Percentiles rank a stretch among this genome's conserved stretches.
These are phyloP conservation scores for Cercospora citrullina DNA, from an alignment of 2,329 filamentous ascomycete species.

Conservation along the genomic window DNA sequence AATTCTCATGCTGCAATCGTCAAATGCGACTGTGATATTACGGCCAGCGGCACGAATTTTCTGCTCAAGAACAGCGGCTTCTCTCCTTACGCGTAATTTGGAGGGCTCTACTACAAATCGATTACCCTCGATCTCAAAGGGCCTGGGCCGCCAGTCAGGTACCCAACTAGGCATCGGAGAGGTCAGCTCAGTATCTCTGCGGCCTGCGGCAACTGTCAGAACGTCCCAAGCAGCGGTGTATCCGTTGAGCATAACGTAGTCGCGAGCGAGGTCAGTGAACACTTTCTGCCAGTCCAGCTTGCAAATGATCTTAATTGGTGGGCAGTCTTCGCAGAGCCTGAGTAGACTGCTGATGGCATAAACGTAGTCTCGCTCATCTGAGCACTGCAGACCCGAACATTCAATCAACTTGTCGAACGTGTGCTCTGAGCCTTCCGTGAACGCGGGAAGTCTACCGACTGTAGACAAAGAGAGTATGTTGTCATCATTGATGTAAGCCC, in stretches of 20 bases:
- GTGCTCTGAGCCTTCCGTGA: not conserved
- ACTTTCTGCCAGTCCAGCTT: not conserved
- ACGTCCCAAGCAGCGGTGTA: not conserved
- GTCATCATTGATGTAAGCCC: not conserved
- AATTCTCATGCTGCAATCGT: not conserved
- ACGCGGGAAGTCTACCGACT: not conserved
- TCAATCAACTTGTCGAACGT: not conserved
- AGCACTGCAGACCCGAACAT: not conserved
- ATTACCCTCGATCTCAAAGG: not conserved
- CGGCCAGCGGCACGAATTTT: not conserved
- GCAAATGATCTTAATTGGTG: not conserved
- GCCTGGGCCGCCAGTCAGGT: not conserved
- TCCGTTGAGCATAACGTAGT: not conserved
- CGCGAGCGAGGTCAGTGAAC: not conserved
- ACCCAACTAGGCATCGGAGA: not conserved
- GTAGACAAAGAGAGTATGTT: not conserved
- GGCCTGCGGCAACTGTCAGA: not conserved
- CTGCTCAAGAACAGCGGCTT: not conserved
- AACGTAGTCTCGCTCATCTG: not conserved
- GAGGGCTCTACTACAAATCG: too few relatives aligned
- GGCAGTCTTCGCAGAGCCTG: not conserved
- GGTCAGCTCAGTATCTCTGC: not conserved
- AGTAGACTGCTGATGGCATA: not conserved
- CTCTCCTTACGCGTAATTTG: too few relatives aligned
- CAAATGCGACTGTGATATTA: not conserved